phyloP scores from a whole-genome alignment of 768 basidiomycete species.

The Dacryopinax spathularia region DNA sequence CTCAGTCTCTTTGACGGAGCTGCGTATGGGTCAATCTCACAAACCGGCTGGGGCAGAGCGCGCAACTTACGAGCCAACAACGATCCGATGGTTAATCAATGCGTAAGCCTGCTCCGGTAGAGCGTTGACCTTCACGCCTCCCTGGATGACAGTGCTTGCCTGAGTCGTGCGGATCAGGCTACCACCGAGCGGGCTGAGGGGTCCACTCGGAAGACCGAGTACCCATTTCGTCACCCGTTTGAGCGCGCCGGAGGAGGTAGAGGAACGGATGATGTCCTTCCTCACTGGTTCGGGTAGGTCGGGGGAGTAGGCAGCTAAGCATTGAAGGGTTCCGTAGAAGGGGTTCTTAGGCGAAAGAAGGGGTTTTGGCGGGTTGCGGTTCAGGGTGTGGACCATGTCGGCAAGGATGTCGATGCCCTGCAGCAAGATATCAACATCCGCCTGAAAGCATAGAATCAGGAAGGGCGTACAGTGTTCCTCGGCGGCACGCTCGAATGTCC shows the following conservation, averaged over 20 bases:
- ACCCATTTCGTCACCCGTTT: constrained; percentile 36
- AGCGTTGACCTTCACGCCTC: constrained; percentile 50
- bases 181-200: constrained; percentile 27
- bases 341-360: constrained; percentile 43
- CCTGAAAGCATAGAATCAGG: neutral
- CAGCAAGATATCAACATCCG: neutral
- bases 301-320: constrained; percentile 48
- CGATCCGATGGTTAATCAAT: constrained; percentile 58
- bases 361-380: constrained; percentile 40
- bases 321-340: constrained; percentile 47
- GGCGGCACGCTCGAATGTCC: constrained; percentile 83
- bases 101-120: constrained; percentile 57
- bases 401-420: constrained; percentile 75
- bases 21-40: constrained; percentile 5
- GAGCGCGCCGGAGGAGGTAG: constrained; percentile 38
- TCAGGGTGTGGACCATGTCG: constrained; percentile 50
- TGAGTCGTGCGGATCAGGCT: constrained; percentile 56
- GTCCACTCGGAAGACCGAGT: constrained; percentile 15
- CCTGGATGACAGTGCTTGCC: constrained; percentile 49
- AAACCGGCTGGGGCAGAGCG: neutral
- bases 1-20: constrained; percentile 33
- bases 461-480: constrained; percentile 46
- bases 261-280: constrained; percentile 34
- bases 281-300: constrained; percentile 37
- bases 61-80: constrained; percentile 37